Conservation (phyloP, 495 filamentous ascomycete genomes). For the Glarea lozoyensis region DNA sequence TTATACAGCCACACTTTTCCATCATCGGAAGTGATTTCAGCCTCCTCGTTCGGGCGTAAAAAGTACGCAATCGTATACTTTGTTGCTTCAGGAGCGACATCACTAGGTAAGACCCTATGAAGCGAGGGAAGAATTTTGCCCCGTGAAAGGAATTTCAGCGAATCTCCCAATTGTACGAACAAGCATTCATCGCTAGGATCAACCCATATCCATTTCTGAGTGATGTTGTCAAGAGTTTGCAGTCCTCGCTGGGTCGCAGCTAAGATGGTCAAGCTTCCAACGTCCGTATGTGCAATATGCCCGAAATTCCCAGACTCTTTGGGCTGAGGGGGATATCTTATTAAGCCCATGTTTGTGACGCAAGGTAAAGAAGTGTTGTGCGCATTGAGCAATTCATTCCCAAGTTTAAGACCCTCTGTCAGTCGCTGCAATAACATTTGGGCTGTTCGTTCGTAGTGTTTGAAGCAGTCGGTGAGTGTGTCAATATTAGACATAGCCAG, state of each 20-base stretch:
- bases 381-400: neutral
- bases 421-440: neutral
- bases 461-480: neutral
- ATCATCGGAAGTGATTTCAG: neutral
- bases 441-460: neutral
- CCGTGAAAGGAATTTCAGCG: neutral
- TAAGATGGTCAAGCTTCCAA: neutral
- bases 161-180: neutral
- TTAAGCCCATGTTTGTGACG: neutral
- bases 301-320: neutral
- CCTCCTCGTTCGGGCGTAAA: neutral
- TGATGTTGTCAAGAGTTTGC: neutral
- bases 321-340: neutral
- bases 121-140: neutral
- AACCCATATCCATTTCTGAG: neutral
- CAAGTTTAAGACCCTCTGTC: neutral
- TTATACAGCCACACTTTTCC: neutral
- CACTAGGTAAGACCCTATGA: neutral
- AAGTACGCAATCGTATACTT: neutral
- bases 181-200: neutral
- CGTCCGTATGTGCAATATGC: neutral
- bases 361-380: neutral
- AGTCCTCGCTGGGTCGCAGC: neutral
- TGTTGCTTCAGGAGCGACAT: neutral
- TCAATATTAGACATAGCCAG: neutral